Conservation (phyloP, 768 basidiomycete genomes). For the Kwoniella heveanensis region DNA sequence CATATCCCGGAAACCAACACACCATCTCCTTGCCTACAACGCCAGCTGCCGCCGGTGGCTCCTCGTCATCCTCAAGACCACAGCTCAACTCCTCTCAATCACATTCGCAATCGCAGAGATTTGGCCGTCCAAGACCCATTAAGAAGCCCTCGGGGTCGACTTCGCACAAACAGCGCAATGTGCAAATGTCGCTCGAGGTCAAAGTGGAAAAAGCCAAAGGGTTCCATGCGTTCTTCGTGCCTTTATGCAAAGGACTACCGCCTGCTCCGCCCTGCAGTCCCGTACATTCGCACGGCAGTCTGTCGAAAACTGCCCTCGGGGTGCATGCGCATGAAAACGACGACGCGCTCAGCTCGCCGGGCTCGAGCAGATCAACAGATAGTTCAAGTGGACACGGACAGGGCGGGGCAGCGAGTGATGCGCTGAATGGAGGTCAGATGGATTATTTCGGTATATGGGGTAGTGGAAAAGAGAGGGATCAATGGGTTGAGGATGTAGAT, state of each 20-base stretch:
- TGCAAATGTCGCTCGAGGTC: slow-evolving; percentile 39
- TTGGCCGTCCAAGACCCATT: slow-evolving; percentile 3
- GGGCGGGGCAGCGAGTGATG: neutral
- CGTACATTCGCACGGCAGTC: slow-evolving; percentile 23
- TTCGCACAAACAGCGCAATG: slow-evolving; percentile 31
- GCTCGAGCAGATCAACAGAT: neutral
- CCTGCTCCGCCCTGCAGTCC: slow-evolving; percentile 45
- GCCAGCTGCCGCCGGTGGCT: neutral
- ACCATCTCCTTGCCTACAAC: slow-evolving; percentile 7
- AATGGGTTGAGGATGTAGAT: slow-evolving; percentile 24
- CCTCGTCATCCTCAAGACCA: neutral
- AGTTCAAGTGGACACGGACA: neutral
- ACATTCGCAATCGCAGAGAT: slow-evolving; percentile 14
- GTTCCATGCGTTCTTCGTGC: slow-evolving; percentile 47
- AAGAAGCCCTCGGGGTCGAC: slow-evolving; percentile 23
- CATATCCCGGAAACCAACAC: neutral
- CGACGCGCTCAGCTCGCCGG: neutral
- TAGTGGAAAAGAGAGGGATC: slow-evolving; percentile 10
- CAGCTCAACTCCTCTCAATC: neutral
- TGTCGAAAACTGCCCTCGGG: neutral
- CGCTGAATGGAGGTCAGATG: neutral
- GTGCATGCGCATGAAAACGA: neutral
- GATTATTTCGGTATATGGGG: slow-evolving; percentile 24
- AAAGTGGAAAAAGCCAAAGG: slow-evolving; percentile 46
- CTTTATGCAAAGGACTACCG: slow-evolving; percentile 34